A percentile compares a stretch with the other conserved stretches of the same genome.
Evolutionary conservation across 2,329 filamentous ascomycete species (phyloP).

Genomic region (Colletotrichum zoysiae): DNA sequence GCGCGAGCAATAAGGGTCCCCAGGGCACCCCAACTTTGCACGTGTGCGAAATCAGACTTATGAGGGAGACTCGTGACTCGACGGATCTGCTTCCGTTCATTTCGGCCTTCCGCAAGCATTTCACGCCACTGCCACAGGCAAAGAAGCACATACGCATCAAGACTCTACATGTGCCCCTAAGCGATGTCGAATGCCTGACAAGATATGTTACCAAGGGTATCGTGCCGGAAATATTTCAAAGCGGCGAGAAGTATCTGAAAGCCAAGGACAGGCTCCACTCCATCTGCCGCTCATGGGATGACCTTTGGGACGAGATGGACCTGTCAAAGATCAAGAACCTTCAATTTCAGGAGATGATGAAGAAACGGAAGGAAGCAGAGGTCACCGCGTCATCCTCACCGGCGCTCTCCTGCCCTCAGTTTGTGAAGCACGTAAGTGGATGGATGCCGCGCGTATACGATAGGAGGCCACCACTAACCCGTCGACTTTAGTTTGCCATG

Average conservation of each 20-base stretch:
- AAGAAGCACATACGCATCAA: constrained; percentile 77
- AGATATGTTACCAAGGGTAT: constrained; percentile 72
- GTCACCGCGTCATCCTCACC: constrained; percentile 72
- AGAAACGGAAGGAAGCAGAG: constrained; percentile 75
- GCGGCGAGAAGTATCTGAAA: constrained; percentile 60
- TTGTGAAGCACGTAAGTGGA: constrained; percentile 86
- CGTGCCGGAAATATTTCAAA: constrained; percentile 69
- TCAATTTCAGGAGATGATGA: constrained; percentile 81
- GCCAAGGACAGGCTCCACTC: constrained; percentile 78
- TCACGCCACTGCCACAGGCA: constrained; percentile 75
- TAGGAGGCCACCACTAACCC: constrained; percentile 35
- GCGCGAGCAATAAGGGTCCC: constrained; percentile 71
- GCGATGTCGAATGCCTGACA: constrained; percentile 88
- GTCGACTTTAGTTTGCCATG: constrained; percentile 83
- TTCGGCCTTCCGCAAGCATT: constrained; percentile 74
- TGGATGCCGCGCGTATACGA: background rate
- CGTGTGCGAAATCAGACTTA: constrained; percentile 80
- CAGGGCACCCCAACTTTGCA: constrained; percentile 76
- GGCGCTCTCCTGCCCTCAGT: constrained; percentile 79
- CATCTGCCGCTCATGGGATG: constrained; percentile 80
- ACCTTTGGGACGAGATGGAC: constrained; percentile 87
- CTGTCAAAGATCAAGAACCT: constrained; percentile 86
- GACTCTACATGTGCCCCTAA: constrained; percentile 76
- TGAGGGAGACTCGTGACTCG: constrained; percentile 77
- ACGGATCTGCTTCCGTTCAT: constrained; percentile 91